These are phyloP conservation scores for Wickerhamiella hasegawae DNA, from an alignment of 805 yeast species.

Conservation along the genomic window DNA sequence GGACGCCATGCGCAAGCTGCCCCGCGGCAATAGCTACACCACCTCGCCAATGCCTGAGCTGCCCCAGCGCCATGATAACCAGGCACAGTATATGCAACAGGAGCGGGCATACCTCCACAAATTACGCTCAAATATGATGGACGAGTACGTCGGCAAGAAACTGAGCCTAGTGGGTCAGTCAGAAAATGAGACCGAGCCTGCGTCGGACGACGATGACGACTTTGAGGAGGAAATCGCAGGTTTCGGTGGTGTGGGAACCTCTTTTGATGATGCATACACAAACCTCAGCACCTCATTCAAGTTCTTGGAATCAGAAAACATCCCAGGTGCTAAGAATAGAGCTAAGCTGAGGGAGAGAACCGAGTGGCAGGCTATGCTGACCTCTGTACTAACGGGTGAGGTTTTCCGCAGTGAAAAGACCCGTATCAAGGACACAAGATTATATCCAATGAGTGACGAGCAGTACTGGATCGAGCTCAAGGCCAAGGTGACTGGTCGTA, in stretches of 20 bases:
- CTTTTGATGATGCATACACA: conserved; percentile 20
- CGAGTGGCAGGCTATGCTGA: conserved; percentile 93
- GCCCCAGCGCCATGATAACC: conserved; percentile 12
- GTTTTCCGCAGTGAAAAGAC: conserved; percentile 77
- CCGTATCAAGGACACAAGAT: conserved; percentile 36
- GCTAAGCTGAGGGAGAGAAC: conserved; percentile 44
- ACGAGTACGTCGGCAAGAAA: conserved; percentile 33
- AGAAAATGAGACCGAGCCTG: conserved; percentile 5
- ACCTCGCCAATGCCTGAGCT: no score
- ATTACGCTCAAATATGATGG: conserved; percentile 42
- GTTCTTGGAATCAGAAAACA: conserved; percentile 12
- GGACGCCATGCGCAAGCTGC: no score
- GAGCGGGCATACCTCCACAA: conserved; percentile 51
- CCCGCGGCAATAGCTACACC: no score
- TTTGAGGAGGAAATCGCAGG: conserved; percentile 14
- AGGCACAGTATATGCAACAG: conserved; percentile 37
- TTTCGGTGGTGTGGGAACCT: conserved; percentile 20
- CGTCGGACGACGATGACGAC: conserved; percentile 8
- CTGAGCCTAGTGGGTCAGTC: conserved; percentile 11
- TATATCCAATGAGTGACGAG: conserved; percentile 33
- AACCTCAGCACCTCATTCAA: conserved; percentile 13
- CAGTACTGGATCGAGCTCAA: conserved; percentile 78
- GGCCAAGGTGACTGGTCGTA: conserved; percentile 66
- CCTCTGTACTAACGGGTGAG: conserved; percentile 85
- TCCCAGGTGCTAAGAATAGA: conserved; percentile 17